phyloP scores from a whole-genome alignment of 169 alveolate species.

The Plasmodium relictum region DNA sequence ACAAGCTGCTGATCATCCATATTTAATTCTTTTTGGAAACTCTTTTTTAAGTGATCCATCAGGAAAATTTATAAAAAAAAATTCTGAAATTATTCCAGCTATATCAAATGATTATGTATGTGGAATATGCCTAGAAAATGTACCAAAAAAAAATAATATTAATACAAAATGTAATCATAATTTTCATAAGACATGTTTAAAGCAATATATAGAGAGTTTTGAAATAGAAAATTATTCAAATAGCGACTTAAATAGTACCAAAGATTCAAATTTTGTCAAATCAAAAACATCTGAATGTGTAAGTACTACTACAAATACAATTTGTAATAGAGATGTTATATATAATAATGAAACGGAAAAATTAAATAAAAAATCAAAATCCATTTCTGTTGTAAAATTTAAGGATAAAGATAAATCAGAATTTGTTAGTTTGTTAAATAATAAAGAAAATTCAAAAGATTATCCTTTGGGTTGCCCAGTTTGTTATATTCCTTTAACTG shows the following conservation, averaged over 20 bases:
- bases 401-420: slow-evolving; percentile 39
- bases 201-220: slow-evolving; percentile 85
- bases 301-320: not conserved
- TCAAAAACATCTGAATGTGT: not conserved
- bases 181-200: slow-evolving; percentile 89
- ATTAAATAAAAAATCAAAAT: slow-evolving; percentile 51
- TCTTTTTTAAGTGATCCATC: slow-evolving; percentile 80
- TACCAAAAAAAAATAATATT: slow-evolving; percentile 77
- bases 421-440: slow-evolving; percentile 27
- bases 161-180: slow-evolving; percentile 89
- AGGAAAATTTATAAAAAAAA: slow-evolving; percentile 75
- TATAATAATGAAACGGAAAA: slow-evolving; percentile 41
- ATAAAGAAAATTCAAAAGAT: slow-evolving; percentile 54
- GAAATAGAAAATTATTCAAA: slow-evolving; percentile 79
- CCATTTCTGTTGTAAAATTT: slow-evolving; percentile 78
- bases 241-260: not conserved
- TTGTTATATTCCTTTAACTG: slow-evolving; percentile 87
- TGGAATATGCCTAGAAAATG: slow-evolving; percentile 85
- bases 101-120: slow-evolving; percentile 79
- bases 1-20: slow-evolving; percentile 95
- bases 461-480: slow-evolving; percentile 86
- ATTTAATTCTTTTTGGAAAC: slow-evolving; percentile 90
- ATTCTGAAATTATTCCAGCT: slow-evolving; percentile 78
- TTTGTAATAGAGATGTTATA: not conserved
- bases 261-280: not conserved